These are phyloP conservation scores for Colletotrichum tanaceti DNA, from an alignment of 2,329 filamentous ascomycete species.

Conservation along the genomic window DNA sequence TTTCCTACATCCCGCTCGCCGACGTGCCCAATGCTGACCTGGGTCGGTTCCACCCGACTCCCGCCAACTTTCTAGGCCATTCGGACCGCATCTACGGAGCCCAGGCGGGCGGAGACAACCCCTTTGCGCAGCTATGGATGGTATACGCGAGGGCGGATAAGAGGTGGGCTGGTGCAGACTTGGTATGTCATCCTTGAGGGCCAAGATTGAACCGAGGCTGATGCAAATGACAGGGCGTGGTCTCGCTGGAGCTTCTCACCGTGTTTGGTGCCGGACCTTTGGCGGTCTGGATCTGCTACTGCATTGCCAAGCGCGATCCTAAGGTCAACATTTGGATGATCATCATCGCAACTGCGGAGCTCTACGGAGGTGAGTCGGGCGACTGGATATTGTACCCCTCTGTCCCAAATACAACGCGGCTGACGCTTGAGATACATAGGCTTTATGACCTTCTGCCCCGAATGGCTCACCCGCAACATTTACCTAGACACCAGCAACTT, in stretches of 20 bases:
- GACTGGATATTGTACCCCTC: too few relatives aligned
- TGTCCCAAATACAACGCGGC: not conserved
- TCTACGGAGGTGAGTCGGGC: conserved; percentile 67
- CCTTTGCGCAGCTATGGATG: conserved; percentile 73
- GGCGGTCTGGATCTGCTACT: conserved; percentile 69
- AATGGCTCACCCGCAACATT: conserved; percentile 72
- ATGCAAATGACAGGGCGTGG: conserved; percentile 57
- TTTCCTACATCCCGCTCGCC: conserved; percentile 61
- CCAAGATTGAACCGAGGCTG: not conserved
- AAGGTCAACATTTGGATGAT: conserved; percentile 72
- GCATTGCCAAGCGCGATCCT: conserved; percentile 66
- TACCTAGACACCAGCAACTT: conserved; percentile 75
- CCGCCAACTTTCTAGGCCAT: conserved; percentile 64
- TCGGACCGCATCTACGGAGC: conserved; percentile 65
- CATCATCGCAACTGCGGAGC: conserved; percentile 72
- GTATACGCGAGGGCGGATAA: conserved; percentile 74
- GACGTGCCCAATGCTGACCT: conserved; percentile 50
- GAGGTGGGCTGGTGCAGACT: conserved; percentile 72
- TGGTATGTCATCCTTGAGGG: conserved; percentile 53
- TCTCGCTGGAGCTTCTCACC: conserved; percentile 74
- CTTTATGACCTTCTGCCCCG: conserved; percentile 78
- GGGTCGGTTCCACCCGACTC: conserved; percentile 57
- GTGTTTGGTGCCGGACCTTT: conserved; percentile 72
- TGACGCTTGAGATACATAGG: conserved; percentile 54
- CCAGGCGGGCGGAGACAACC: conserved; percentile 65